Evolutionary conservation across 371 early-diverging fungal species (phyloP).

Genomic region (Fennellomyces sp.): DNA sequence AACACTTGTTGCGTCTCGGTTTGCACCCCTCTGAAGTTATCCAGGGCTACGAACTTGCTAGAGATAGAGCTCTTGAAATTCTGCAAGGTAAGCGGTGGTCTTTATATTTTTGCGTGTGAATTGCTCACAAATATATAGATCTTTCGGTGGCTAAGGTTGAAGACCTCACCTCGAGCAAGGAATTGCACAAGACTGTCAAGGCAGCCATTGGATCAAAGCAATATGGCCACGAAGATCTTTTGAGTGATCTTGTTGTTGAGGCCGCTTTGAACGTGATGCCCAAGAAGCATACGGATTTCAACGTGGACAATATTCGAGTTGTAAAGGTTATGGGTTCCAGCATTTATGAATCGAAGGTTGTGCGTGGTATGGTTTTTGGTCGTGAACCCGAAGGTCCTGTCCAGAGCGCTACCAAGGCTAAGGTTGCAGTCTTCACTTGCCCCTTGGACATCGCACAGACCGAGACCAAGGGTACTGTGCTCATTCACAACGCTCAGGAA

Average conservation of each 20-base stretch:
- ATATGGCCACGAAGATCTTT: constrained; percentile 92
- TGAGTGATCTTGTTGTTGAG: constrained; percentile 81
- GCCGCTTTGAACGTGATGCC: constrained; percentile 94
- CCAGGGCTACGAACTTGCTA: constrained; percentile 92
- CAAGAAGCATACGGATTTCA: constrained; percentile 82
- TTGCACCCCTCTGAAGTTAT: constrained; percentile 94
- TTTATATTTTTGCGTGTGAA: constrained; percentile 7
- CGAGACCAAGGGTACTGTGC: constrained; percentile 99
- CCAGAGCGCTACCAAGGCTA: constrained; percentile 78
- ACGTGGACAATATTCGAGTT: constrained; percentile 94
- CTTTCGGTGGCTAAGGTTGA: constrained; percentile 71
- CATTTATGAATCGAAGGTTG: constrained; percentile 90
- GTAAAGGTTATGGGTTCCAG: constrained; percentile 97
- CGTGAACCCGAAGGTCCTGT: constrained; percentile 88
- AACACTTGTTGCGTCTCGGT: constrained; percentile 91
- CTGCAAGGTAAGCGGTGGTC: constrained; percentile 65
- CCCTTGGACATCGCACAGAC: constrained; percentile 95
- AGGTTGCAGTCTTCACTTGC: constrained; percentile 97
- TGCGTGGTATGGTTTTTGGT: constrained; percentile 99
- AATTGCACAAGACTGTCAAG: constrained; percentile 73
- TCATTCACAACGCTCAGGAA: constrained; percentile 96
- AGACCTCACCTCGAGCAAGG: constrained; percentile 52
- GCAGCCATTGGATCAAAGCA: constrained; percentile 91
- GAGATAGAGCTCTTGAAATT: constrained; percentile 81
- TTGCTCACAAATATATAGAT: too few relatives aligned